A percentile compares a stretch with the other conserved stretches of the same genome.
phyloP scores from a whole-genome alignment of 352 stramenopile genomes.

The Globisporangium parvum region DNA sequence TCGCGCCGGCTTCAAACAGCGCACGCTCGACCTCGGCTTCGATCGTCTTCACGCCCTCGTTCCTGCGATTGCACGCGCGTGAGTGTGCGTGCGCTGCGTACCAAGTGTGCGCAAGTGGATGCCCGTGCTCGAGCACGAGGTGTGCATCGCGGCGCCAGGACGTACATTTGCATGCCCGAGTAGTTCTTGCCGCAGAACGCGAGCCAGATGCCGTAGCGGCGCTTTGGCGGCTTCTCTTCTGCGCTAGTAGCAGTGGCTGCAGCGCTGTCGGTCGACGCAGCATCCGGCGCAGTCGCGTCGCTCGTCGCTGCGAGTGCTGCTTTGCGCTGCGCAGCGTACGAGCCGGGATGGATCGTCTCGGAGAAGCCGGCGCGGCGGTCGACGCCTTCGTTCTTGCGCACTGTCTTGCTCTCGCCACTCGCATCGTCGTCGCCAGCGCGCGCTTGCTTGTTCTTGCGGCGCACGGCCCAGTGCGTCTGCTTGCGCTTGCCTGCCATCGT shows the following conservation, averaged over 20 bases:
- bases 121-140: no score
- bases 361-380: slow-evolving; percentile 56
- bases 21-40: slow-evolving; percentile 87
- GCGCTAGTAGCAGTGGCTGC: neutral
- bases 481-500: slow-evolving; percentile 50
- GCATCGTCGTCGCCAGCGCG: slow-evolving; percentile 19
- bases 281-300: neutral
- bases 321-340: slow-evolving; percentile 54
- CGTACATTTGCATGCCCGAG: slow-evolving; percentile 86
- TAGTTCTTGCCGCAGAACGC: slow-evolving; percentile 88
- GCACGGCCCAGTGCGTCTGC: slow-evolving; percentile 56
- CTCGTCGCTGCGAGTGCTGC: slow-evolving; percentile 7
- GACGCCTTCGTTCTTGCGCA: slow-evolving; percentile 13
- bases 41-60: slow-evolving; percentile 85
- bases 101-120: no score
- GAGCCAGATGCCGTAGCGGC: slow-evolving; percentile 77
- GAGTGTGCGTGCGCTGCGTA: neutral
- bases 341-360: slow-evolving; percentile 64
- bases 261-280: neutral
- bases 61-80: slow-evolving; percentile 26
- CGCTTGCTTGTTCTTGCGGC: slow-evolving; percentile 73
- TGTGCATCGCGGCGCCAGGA: no score
- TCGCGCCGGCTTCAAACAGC: slow-evolving; percentile 81
- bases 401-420: slow-evolving; percentile 17
- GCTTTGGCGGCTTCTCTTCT: slow-evolving; percentile 33